phyloP scores from a whole-genome alignment of 495 filamentous ascomycete genomes.

The Penicillium silybi region DNA sequence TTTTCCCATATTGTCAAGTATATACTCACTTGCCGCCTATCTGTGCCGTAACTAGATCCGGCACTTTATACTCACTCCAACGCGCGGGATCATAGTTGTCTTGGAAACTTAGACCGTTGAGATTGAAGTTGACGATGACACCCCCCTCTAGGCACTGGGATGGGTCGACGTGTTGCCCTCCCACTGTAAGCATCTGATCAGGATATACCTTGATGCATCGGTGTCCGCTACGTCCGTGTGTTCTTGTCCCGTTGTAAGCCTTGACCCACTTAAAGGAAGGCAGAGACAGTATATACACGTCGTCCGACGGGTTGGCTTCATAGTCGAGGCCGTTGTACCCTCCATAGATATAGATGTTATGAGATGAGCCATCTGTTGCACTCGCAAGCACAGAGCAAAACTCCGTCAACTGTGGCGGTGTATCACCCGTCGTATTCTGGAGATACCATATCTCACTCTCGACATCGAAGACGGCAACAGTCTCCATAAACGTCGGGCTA shows the following conservation, averaged over 20 bases:
- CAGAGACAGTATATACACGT: slow-evolving; percentile 70
- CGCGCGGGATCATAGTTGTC: slow-evolving; percentile 55
- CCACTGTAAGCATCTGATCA: slow-evolving; percentile 68
- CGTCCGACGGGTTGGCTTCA: slow-evolving; percentile 45
- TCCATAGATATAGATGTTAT: slow-evolving; percentile 75
- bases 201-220: slow-evolving; percentile 65
- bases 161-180: slow-evolving; percentile 40
- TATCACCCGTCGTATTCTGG: slow-evolving; percentile 55
- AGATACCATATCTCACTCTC: slow-evolving; percentile 46
- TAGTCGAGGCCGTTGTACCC: slow-evolving; percentile 54
- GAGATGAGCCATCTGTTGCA: slow-evolving; percentile 58
- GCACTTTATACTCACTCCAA: slow-evolving; percentile 59
- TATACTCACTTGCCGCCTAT: slow-evolving; percentile 59
- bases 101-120: slow-evolving; percentile 56
- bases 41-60: slow-evolving; percentile 46
- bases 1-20: too few species aligned
- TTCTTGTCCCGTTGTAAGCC: slow-evolving; percentile 45
- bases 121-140: slow-evolving; percentile 59
- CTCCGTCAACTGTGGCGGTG: slow-evolving; percentile 49
- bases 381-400: slow-evolving; percentile 65
- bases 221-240: slow-evolving; percentile 57
- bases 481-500: slow-evolving; percentile 60
- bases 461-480: slow-evolving; percentile 70
- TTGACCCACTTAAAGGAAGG: slow-evolving; percentile 76
- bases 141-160: slow-evolving; percentile 49